phyloP scores from a whole-genome alignment of 306 rosid genomes.

The Vigna hirtella region DNA sequence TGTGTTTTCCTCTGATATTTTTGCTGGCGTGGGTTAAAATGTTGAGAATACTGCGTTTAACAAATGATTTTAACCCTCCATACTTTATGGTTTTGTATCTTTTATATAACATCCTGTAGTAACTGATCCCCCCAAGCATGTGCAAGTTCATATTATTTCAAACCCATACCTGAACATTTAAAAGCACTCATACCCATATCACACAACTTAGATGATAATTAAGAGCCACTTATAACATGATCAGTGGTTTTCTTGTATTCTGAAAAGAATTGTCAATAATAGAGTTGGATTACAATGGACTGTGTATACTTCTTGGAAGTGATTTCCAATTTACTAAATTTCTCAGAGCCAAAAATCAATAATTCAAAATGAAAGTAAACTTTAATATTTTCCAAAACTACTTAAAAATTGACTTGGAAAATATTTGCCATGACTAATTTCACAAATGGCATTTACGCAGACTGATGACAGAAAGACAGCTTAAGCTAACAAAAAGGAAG shows the following conservation, averaged over 20 bases:
- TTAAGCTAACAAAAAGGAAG: neutral
- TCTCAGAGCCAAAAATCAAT: neutral
- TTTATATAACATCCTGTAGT: neutral
- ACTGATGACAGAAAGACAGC: neutral
- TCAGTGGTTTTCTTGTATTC: conserved; percentile 1
- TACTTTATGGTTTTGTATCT: neutral
- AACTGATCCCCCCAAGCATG: neutral
- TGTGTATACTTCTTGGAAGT: neutral
- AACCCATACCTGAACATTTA: neutral
- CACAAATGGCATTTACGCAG: neutral
- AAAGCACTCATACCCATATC: neutral
- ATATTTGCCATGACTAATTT: neutral
- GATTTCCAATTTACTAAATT: conserved; percentile 17
- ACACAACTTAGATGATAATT: neutral
- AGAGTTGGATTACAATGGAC: neutral
- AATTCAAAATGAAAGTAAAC: conserved; percentile 8
- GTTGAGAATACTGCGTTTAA: neutral
- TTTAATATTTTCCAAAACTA: neutral
- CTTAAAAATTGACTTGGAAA: neutral
- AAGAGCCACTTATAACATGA: neutral
- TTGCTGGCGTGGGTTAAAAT: neutral
- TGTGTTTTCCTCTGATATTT: neutral
- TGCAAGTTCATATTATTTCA: neutral
- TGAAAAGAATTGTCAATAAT: neutral
- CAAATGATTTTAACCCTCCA: neutral